Evolutionary conservation across 2,329 filamentous ascomycete species (phyloP).

Genomic region (Ophiostoma piceae): DNA sequence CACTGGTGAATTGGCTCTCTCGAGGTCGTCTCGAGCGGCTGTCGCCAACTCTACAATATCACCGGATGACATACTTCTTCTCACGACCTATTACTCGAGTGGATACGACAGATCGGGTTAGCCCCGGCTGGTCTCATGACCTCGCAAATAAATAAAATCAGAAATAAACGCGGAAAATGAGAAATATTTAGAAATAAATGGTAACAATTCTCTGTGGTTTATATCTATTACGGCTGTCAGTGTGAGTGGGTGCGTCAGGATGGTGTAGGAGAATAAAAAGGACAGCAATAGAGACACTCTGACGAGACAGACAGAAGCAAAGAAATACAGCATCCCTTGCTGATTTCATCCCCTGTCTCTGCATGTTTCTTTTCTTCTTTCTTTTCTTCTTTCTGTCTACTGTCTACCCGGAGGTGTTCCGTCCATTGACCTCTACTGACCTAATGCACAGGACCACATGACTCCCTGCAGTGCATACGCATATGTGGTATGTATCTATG

Average conservation of each 20-base stretch:
- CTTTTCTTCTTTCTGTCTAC: neutral
- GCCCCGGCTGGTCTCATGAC: conserved; percentile 20
- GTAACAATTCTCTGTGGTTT: no score
- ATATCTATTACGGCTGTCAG: neutral
- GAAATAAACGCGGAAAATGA: neutral
- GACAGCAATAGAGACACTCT: neutral
- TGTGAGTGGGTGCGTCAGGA: conserved; percentile 2
- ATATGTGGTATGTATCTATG: neutral
- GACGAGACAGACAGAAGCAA: neutral
- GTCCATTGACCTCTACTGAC: no score
- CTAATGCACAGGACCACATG: conserved; percentile 8
- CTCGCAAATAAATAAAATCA: conserved; percentile 14
- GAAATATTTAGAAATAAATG: no score
- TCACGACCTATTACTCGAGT: no score
- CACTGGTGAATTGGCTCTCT: neutral
- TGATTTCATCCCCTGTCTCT: neutral
- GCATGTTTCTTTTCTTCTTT: neutral
- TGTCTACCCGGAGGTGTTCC: neutral
- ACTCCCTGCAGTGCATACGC: conserved; percentile 12
- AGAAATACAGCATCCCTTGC: neutral
- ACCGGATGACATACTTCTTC: neutral
- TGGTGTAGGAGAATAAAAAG: conserved; percentile 3
- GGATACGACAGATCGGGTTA: conserved; percentile 22
- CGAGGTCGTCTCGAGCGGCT: no score
- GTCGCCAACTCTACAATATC: neutral